phyloP scores from a whole-genome alignment of 352 stramenopile species.

The Stramenopiles sp. region DNA sequence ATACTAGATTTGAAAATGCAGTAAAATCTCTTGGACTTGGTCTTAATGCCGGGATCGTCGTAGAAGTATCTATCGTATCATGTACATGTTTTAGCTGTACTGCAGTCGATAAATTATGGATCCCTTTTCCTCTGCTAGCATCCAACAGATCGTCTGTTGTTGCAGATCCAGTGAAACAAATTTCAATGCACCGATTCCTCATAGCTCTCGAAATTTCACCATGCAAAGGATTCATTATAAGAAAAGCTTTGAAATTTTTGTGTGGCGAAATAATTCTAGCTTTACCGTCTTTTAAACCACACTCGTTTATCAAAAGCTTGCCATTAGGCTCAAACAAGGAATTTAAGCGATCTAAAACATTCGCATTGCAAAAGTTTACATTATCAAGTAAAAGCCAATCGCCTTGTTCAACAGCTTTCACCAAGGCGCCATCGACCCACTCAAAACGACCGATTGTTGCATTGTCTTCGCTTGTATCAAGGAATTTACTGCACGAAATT shows the following conservation, averaged over 20 bases:
- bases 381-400: slow-evolving; percentile 98
- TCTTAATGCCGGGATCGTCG: neutral
- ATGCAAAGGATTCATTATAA: slow-evolving; percentile 83
- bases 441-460: slow-evolving; percentile 58
- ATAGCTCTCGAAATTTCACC: slow-evolving; percentile 96
- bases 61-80: neutral
- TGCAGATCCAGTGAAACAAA: slow-evolving; percentile 35
- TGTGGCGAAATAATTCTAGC: slow-evolving; percentile 84
- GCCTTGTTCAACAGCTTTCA: slow-evolving; percentile 89
- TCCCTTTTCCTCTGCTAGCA: neutral
- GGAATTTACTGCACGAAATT: neutral
- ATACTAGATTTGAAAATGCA: neutral
- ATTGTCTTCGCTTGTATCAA: neutral
- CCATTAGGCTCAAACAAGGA: slow-evolving; percentile 92
- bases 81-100: neutral
- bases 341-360: slow-evolving; percentile 98
- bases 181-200: slow-evolving; percentile 98
- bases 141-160: neutral
- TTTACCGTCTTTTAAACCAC: slow-evolving; percentile 66
- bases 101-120: neutral
- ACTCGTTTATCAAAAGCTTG: slow-evolving; percentile 94
- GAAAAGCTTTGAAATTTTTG: slow-evolving; percentile 92
- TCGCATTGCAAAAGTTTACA: slow-evolving; percentile 95
- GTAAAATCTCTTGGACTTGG: neutral
- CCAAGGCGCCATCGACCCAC: slow-evolving; percentile 93